phyloP scores from a whole-genome alignment of 352 stramenopile species.

The Globisporangium mamillatum region DNA sequence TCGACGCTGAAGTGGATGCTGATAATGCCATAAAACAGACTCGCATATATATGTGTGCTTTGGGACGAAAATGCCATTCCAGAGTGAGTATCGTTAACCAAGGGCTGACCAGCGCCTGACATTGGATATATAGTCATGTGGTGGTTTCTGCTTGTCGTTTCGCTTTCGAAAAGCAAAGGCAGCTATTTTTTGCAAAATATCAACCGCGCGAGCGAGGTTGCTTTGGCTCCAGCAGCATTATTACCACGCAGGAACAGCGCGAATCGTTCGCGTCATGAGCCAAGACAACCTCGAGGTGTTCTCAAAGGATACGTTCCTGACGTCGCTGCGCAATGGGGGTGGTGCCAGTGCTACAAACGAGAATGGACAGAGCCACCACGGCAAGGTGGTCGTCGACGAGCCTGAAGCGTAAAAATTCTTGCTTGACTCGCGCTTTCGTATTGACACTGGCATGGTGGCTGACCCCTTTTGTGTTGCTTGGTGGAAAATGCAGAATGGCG shows the following conservation, averaged over 20 bases:
- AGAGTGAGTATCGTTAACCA: not conserved
- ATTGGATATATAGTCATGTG: not conserved
- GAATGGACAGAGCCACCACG: conserved; percentile 1
- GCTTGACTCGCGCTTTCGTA: not conserved
- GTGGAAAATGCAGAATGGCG: conserved; percentile 50
- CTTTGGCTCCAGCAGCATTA: not conserved
- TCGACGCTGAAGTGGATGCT: not conserved
- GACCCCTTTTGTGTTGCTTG: not conserved
- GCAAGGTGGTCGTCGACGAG: conserved; percentile 32
- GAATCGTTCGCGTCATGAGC: conserved; percentile 22
- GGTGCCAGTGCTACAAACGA: conserved; percentile 16
- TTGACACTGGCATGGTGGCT: not conserved
- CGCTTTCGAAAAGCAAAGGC: not conserved
- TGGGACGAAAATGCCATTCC: not conserved
- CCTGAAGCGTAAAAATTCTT: conserved; percentile 35
- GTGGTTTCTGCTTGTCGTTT: conserved; percentile 13
- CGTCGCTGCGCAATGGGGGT: conserved; percentile 48
- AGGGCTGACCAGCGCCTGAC: not conserved
- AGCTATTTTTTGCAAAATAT: conserved; percentile 9
- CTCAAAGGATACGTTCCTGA: conserved; percentile 81
- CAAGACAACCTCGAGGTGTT: conserved; percentile 60
- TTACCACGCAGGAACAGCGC: not conserved
- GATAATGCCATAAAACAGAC: not conserved
- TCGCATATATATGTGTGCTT: not conserved
- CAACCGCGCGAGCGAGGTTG: not conserved